phyloP scores from a whole-genome alignment of 192 early-diverging fungal species.

The Podila minutissima region DNA sequence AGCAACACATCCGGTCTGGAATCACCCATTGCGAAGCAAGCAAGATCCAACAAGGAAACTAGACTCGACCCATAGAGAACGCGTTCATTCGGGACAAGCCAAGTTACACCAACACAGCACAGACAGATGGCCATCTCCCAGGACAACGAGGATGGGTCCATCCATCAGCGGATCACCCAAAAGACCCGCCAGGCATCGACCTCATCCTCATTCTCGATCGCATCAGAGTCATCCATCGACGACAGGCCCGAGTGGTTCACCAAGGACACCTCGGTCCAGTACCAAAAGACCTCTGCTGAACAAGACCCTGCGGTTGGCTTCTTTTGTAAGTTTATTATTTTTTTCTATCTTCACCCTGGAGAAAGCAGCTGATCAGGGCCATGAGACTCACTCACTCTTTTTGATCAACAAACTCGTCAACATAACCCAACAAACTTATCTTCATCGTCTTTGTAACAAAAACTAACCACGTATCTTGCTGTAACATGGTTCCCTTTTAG shows the following conservation, averaged over 20 bases:
- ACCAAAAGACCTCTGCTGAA: constrained; percentile 41
- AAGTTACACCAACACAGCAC: constrained; percentile 3
- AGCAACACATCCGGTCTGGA: not conserved
- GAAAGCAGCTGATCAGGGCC: no score
- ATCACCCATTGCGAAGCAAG: not conserved
- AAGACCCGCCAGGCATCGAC: constrained; percentile 32
- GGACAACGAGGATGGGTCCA: not conserved
- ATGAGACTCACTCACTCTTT: no score
- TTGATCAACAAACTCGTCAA: not conserved
- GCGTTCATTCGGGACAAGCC: not conserved
- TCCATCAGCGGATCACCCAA: not conserved
- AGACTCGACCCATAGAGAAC: not conserved
- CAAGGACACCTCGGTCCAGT: constrained; percentile 43
- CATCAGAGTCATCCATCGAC: constrained; percentile 32
- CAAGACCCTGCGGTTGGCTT: constrained; percentile 48
- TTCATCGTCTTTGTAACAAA: not conserved
- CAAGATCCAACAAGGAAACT: not conserved
- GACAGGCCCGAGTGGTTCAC: constrained; percentile 45
- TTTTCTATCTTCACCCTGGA: not conserved
- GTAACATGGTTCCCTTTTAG: constrained; percentile 17
- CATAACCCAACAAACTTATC: not conserved
- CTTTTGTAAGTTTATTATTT: constrained; percentile 34
- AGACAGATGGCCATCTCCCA: constrained; percentile 5
- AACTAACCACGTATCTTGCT: no score
- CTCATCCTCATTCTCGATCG: constrained; percentile 23